These are phyloP conservation scores for Ailanthus altissimus DNA, from an alignment of 345 rosid genomes.

Conservation along the genomic window DNA sequence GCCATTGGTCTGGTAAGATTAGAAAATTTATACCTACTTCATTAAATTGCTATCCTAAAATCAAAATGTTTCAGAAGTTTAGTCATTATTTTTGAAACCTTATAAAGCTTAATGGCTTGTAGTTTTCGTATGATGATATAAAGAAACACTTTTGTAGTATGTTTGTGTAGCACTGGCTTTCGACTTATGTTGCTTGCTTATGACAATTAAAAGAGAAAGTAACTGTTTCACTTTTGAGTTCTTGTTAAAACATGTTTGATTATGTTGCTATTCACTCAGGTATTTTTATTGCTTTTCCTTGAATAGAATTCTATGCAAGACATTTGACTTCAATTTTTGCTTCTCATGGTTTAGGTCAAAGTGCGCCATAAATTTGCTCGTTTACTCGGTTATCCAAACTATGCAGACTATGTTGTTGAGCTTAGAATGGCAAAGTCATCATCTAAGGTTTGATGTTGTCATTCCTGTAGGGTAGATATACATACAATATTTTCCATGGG, in stretches of 20 bases:
- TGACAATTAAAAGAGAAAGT: background rate
- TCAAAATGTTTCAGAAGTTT: slow-evolving; percentile 1
- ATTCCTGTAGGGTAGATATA: slow-evolving; percentile 13
- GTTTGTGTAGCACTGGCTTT: background rate
- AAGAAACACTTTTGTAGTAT: background rate
- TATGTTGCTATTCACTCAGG: background rate
- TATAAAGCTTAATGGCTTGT: background rate
- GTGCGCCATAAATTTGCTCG: slow-evolving; percentile 85
- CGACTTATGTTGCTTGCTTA: background rate
- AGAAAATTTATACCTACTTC: background rate
- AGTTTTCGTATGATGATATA: background rate
- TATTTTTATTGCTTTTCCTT: background rate
- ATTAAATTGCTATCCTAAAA: background rate
- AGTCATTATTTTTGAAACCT: background rate
- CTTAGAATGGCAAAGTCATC: slow-evolving; percentile 83
- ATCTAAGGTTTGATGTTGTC: slow-evolving; percentile 55
- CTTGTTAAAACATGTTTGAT: slow-evolving; percentile 13
- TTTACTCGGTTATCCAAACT: slow-evolving; percentile 80
- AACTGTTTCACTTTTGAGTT: slow-evolving; percentile 5
- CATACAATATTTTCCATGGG: slow-evolving; percentile 7
- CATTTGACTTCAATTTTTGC: slow-evolving; percentile 6
- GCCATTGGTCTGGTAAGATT: too few species aligned
- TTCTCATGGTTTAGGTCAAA: slow-evolving; percentile 56
- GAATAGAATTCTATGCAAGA: slow-evolving; percentile 2
- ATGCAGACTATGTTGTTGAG: slow-evolving; percentile 81